A percentile compares a stretch with the other conserved stretches of the same genome.
phyloP scores from a whole-genome alignment of 164 flowering plant species.

The Dillenia suffruticosa region DNA sequence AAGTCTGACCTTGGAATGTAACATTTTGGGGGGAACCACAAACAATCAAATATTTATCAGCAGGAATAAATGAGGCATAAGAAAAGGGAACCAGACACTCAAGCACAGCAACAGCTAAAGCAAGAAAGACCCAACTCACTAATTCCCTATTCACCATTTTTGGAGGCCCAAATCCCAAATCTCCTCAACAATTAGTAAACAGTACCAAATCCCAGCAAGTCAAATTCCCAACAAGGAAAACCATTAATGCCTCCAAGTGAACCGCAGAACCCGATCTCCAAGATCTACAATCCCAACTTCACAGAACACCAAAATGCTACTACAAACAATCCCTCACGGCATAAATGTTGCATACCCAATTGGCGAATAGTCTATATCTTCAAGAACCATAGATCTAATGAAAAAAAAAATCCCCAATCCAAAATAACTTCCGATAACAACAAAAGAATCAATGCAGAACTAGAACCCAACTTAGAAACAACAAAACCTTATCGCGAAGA shows the following conservation, averaged over 20 bases:
- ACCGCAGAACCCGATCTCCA: constrained; percentile 1
- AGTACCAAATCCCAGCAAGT: not conserved
- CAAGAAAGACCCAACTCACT: constrained; percentile 20
- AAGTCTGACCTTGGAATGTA: constrained; percentile 51
- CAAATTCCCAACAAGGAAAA: not conserved
- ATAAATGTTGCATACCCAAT: too few species aligned
- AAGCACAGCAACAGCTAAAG: constrained; percentile 25
- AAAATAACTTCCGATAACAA: too few species aligned
- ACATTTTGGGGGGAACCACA: constrained; percentile 77
- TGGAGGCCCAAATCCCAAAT: constrained; percentile 3
- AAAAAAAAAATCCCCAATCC: too few species aligned
- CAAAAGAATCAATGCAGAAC: too few species aligned
- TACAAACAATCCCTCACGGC: not conserved
- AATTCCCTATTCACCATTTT: constrained; percentile 25
- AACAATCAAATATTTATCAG: constrained; percentile 62
- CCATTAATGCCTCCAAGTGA: not conserved
- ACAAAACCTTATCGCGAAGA: not conserved
- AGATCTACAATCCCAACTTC: not conserved
- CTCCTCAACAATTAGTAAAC: not conserved
- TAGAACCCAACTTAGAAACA: too few species aligned
- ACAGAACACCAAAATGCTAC: not conserved
- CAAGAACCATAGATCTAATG: too few species aligned
- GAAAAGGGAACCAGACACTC: constrained; percentile 18
- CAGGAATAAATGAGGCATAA: constrained; percentile 47
- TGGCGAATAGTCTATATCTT: too few species aligned